These are phyloP conservation scores for Colletotrichum sp. DNA, from an alignment of 2,329 filamentous ascomycete species.

Conservation along the genomic window DNA sequence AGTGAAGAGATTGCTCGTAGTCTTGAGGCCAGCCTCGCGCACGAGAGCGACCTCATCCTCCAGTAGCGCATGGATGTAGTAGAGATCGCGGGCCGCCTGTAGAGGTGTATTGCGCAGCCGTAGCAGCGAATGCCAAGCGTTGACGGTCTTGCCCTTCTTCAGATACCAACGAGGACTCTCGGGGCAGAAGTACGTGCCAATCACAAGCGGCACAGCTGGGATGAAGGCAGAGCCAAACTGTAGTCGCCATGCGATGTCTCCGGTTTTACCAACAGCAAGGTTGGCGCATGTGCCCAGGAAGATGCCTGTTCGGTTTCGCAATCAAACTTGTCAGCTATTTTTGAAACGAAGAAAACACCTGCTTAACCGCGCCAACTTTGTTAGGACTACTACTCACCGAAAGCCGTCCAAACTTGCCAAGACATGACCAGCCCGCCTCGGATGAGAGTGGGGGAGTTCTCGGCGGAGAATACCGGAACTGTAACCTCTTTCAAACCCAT, in stretches of 20 bases:
- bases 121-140: conserved; percentile 62
- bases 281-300: conserved; percentile 62
- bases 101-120: conserved; percentile 62
- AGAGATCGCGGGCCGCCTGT: conserved; percentile 67
- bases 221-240: conserved; percentile 70
- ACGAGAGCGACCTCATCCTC: conserved; percentile 34
- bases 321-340: not conserved
- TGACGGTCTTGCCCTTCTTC: conserved; percentile 60
- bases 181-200: conserved; percentile 65
- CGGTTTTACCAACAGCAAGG: conserved; percentile 56
- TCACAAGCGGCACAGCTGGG: conserved; percentile 56
- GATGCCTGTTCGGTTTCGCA: conserved; percentile 40
- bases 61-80: conserved; percentile 56
- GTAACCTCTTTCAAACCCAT: conserved; percentile 61
- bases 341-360: not conserved
- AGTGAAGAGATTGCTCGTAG: conserved; percentile 49
- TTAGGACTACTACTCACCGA: conserved; percentile 50
- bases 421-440: conserved; percentile 59
- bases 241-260: conserved; percentile 60
- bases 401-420: conserved; percentile 63
- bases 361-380: conserved; percentile 54
- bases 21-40: conserved; percentile 32
- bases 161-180: conserved; percentile 72
- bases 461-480: conserved; percentile 59
- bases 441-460: conserved; percentile 57